phyloP scores from a whole-genome alignment of 768 basidiomycete species.

The Hericium rajendrae region DNA sequence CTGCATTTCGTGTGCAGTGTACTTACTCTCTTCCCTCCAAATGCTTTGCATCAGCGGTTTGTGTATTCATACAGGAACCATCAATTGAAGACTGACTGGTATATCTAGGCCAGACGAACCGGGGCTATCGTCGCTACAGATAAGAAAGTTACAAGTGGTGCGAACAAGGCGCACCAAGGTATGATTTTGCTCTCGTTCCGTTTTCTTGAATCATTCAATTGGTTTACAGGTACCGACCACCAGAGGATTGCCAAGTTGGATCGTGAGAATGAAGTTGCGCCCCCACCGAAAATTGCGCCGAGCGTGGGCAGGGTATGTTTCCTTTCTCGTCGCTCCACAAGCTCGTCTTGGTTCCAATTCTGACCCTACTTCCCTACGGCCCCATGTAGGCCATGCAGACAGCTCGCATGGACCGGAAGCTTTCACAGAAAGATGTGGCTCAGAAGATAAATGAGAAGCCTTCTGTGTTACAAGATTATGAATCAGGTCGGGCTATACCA shows the following conservation, averaged over 20 bases:
- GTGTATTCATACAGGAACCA: not conserved
- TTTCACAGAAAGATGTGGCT: conserved; percentile 90
- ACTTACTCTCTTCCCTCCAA: not conserved
- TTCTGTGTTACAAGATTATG: conserved; percentile 81
- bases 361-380: conserved; percentile 2
- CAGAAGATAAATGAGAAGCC: conserved; percentile 92
- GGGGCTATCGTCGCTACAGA: conserved; percentile 77
- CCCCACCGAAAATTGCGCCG: conserved; percentile 70
- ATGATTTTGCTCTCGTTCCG: not conserved
- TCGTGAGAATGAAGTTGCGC: conserved; percentile 91
- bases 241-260: conserved; percentile 90
- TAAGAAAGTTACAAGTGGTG: conserved; percentile 60
- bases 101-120: conserved; percentile 55
- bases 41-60: too few relatives aligned
- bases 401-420: conserved; percentile 64
- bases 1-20: not conserved
- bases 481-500: conserved; percentile 79
- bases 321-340: not conserved
- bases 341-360: not conserved
- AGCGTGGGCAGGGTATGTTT: conserved; percentile 60
- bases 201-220: not conserved
- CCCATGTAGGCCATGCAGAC: conserved; percentile 62
- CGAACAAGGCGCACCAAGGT: conserved; percentile 76
- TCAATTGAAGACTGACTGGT: not conserved
- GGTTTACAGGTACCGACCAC: conserved; percentile 71